These are phyloP conservation scores for Teratosphaeria viscida DNA, from an alignment of 2,329 filamentous ascomycete genomes.

Conservation along the genomic window DNA sequence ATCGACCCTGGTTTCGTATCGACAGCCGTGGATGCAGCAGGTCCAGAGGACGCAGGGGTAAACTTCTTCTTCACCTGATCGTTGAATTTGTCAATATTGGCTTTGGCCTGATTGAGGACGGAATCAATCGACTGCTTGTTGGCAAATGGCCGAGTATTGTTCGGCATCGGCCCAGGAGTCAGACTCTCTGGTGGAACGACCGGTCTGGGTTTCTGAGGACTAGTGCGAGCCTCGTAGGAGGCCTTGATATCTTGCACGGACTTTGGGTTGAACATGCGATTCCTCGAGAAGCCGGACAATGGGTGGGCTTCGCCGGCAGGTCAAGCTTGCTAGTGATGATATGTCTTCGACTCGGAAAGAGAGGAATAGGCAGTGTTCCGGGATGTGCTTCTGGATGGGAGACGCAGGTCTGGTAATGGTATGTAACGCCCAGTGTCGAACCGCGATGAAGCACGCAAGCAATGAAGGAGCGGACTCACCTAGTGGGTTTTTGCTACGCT, in stretches of 20 bases:
- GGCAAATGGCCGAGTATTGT: not conserved
- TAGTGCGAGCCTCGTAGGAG: conserved; percentile 1
- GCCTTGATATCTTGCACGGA: conserved; percentile 1
- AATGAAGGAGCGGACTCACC: not conserved
- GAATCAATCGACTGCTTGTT: conserved; percentile 5
- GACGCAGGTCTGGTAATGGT: not conserved
- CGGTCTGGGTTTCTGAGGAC: not conserved
- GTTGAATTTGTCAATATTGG: not conserved
- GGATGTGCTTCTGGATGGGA: not conserved
- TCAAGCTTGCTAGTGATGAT: not conserved
- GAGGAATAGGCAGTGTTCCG: not conserved
- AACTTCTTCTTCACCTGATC: not conserved
- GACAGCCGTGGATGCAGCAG: not conserved
- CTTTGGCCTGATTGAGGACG: conserved; percentile 1
- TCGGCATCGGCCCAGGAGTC: not conserved
- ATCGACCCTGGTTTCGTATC: not conserved
- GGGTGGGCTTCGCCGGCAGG: not conserved
- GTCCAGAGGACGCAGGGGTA: not conserved
- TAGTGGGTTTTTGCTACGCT: not conserved
- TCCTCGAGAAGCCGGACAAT: not conserved
- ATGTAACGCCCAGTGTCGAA: not conserved
- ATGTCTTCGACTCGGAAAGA: not conserved
- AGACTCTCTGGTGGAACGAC: not conserved
- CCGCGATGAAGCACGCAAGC: not conserved
- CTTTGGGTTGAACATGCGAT: not conserved